Conservation (phyloP, 495 filamentous ascomycete genomes). For the Podospora sp. region DNA sequence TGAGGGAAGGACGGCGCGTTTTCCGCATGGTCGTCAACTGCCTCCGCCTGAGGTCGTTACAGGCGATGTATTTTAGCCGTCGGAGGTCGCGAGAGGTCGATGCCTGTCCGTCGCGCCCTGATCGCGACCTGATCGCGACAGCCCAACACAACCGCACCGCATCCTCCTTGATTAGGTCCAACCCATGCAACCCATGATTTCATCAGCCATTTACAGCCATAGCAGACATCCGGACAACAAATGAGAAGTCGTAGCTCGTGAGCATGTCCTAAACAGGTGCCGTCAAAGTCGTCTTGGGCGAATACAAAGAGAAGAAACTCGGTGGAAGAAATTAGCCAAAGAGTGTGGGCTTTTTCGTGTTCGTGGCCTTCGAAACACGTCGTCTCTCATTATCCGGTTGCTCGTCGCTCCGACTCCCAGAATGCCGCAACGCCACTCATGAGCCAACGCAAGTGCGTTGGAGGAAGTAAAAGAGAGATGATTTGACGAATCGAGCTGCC, state of each 20-base stretch:
- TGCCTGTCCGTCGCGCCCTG: background rate
- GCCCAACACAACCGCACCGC: conserved; percentile 1
- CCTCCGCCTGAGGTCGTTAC: conserved; percentile 26
- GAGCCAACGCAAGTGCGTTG: background rate
- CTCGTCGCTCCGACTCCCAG: conserved; percentile 11
- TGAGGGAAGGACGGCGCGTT: conserved; percentile 4
- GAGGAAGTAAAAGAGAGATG: background rate
- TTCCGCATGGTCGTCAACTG: conserved; percentile 16
- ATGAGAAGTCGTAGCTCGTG: conserved; percentile 35
- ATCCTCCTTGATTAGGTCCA: conserved; percentile 31
- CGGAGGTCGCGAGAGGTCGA: background rate
- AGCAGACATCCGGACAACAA: conserved; percentile 34
- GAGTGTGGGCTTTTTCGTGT: conserved; percentile 18
- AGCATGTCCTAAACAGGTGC: conserved; percentile 17
- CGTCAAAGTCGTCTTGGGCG: conserved; percentile 41
- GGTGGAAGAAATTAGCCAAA: conserved; percentile 17
- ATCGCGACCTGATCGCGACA: background rate
- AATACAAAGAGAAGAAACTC: conserved; percentile 38
- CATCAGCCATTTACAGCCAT: conserved; percentile 44
- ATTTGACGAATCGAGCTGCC: too few species aligned
- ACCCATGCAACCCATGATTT: conserved; percentile 35
- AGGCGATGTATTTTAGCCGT: conserved; percentile 23
- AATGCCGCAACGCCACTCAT: conserved; percentile 20
- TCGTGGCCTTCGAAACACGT: background rate
- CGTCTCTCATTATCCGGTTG: conserved; percentile 10